Evolutionary conservation across 371 early-diverging fungal species (phyloP).

Genomic region (Coemansia sp.): DNA sequence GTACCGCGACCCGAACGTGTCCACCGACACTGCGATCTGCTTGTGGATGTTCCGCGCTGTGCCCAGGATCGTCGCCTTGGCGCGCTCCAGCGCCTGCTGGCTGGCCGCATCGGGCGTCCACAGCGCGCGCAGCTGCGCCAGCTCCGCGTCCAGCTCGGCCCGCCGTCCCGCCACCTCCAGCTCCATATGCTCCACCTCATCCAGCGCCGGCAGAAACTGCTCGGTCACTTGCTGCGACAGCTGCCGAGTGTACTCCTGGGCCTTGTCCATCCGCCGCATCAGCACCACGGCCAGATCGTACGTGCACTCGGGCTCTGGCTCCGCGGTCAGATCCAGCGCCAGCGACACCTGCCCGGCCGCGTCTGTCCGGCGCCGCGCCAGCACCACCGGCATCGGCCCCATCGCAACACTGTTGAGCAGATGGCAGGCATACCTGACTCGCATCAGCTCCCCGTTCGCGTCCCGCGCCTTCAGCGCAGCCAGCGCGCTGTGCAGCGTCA

Average conservation of each 20-base stretch:
- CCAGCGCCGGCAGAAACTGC: slow-evolving; percentile 5
- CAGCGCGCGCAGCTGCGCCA: not conserved
- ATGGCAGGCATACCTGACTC: not conserved
- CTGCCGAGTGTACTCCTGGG: not conserved
- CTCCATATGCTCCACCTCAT: not conserved
- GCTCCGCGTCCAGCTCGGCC: slow-evolving; percentile 2
- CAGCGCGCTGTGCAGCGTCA: not conserved
- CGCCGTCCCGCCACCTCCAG: not conserved
- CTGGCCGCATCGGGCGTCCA: slow-evolving; percentile 3
- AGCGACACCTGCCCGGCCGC: slow-evolving; percentile 2
- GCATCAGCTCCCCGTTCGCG: not conserved
- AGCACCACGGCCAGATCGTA: slow-evolving; percentile 3
- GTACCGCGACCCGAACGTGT: slow-evolving; percentile 32
- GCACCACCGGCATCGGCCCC: not conserved
- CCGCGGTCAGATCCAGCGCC: slow-evolving; percentile 4
- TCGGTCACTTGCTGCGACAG: not conserved
- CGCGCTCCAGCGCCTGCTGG: not conserved
- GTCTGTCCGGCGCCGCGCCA: slow-evolving; percentile 10
- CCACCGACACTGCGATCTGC: not conserved
- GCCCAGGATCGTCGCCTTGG: not conserved
- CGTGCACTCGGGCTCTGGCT: not conserved
- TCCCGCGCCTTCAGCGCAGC: not conserved
- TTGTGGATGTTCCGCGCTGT: not conserved
- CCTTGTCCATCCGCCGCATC: not conserved
- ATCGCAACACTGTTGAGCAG: not conserved